Evolutionary conservation across 108 stramenopile species (phyloP).

Genomic region (Seminavis robusta): DNA sequence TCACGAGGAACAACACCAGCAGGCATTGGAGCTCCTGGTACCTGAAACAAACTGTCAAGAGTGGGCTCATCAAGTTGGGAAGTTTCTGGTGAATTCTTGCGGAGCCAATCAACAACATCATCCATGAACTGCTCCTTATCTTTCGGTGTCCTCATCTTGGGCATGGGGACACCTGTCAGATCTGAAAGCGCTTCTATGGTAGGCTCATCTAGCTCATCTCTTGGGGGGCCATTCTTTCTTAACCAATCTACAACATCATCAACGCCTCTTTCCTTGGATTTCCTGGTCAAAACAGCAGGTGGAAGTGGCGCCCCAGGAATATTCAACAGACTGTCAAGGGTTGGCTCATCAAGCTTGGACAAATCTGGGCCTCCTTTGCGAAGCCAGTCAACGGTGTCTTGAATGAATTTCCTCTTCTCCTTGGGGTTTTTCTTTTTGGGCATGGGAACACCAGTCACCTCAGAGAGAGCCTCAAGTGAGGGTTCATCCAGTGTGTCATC

Average conservation of each 20-base stretch:
- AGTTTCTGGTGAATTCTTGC: too few relatives aligned
- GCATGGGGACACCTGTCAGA: conserved; percentile 7
- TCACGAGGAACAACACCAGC: too few relatives aligned
- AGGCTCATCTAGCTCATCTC: conserved; percentile 2
- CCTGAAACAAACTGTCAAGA: too few relatives aligned
- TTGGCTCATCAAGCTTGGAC: conserved; percentile 13
- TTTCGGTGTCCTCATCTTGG: too few relatives aligned
- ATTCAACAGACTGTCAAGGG: too few relatives aligned
- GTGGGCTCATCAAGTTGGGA: too few relatives aligned
- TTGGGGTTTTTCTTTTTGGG: background rate
- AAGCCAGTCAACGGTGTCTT: conserved; percentile 30
- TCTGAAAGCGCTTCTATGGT: background rate
- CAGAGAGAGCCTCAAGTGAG: background rate
- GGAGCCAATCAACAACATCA: too few relatives aligned
- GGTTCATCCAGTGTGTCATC: conserved; percentile 3
- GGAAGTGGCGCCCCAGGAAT: too few relatives aligned
- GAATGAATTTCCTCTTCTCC: conserved; percentile 15
- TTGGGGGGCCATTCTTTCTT: conserved; percentile 5
- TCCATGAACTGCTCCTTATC: too few relatives aligned
- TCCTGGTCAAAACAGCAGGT: too few relatives aligned
- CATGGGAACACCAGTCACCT: conserved; percentile 5
- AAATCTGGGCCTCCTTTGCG: conserved; percentile 19
- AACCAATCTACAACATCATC: background rate
- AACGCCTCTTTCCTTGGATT: too few relatives aligned
- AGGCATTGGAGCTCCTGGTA: too few relatives aligned